A percentile compares a stretch with the other conserved stretches of the same genome.
Evolutionary conservation across 2,329 filamentous ascomycete genomes (phyloP).

Genomic region (Ophiostoma quercus): DNA sequence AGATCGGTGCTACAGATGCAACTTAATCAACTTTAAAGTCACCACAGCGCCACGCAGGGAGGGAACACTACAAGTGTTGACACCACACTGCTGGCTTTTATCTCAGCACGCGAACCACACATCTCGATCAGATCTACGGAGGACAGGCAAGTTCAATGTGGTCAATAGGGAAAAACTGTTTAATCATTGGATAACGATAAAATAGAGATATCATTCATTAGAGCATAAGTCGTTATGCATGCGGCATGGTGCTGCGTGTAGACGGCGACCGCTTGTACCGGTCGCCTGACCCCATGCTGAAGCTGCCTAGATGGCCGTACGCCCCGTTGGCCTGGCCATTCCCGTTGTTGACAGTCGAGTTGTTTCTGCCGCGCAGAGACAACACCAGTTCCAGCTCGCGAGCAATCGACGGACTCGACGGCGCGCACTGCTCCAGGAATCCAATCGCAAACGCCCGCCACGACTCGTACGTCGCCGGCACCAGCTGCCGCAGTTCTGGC

Average conservation of each 20-base stretch:
- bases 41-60: neutral
- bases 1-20: neutral
- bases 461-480: constrained; percentile 20
- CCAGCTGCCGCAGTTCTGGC: constrained; percentile 18
- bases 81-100: neutral
- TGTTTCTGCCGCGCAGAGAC: constrained; percentile 4
- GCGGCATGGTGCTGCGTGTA: neutral
- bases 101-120: neutral
- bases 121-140: neutral
- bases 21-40: neutral
- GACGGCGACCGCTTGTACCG: neutral
- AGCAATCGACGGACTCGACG: constrained; percentile 24
- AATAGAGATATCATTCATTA: constrained; percentile 4
- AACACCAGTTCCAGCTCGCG: constrained; percentile 31
- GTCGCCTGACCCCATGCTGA: constrained; percentile 6
- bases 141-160: neutral
- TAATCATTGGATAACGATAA: neutral
- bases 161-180: too few species aligned
- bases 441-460: constrained; percentile 25
- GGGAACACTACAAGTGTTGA: neutral
- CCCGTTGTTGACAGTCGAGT: neutral
- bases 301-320: neutral
- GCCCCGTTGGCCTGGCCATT: neutral
- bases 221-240: neutral
- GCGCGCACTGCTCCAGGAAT: constrained; percentile 24